Conservation (phyloP, 2,329 filamentous ascomycete species). For the Paradendryphiella salina region DNA sequence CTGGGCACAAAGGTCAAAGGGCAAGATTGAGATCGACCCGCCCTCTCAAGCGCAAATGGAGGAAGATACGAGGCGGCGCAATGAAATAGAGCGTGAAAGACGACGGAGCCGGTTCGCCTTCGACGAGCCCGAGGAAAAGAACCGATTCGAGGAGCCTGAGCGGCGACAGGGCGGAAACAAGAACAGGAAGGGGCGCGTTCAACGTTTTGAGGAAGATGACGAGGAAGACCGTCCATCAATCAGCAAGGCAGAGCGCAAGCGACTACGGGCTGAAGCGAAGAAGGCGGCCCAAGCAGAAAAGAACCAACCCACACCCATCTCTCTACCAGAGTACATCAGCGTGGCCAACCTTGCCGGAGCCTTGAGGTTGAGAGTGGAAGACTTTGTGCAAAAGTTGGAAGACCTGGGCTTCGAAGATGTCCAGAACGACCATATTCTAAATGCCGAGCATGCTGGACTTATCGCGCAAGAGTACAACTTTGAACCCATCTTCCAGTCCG, state of each 20-base stretch:
- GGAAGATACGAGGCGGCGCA: slow-evolving; percentile 24
- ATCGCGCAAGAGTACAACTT: slow-evolving; percentile 93
- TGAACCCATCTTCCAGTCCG: slow-evolving; percentile 73
- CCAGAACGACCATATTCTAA: slow-evolving; percentile 80
- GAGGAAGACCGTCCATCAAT: slow-evolving; percentile 27
- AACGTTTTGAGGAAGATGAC: slow-evolving; percentile 33
- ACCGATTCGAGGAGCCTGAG: slow-evolving; percentile 40
- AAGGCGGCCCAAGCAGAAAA: slow-evolving; percentile 38
- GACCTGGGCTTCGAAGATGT: slow-evolving; percentile 92
- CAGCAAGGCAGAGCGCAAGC: slow-evolving; percentile 38
- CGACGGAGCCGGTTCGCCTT: slow-evolving; percentile 34
- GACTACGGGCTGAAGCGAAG: slow-evolving; percentile 41
- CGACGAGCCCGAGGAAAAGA: slow-evolving; percentile 27
- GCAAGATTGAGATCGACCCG: slow-evolving; percentile 20
- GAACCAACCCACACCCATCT: slow-evolving; percentile 56
- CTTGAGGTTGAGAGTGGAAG: slow-evolving; percentile 68
- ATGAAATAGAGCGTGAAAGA: slow-evolving; percentile 24
- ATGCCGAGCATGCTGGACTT: slow-evolving; percentile 85
- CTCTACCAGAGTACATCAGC: slow-evolving; percentile 88
- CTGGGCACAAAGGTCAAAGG: slow-evolving; percentile 28
- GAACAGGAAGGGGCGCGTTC: slow-evolving; percentile 25
- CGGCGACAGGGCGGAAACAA: slow-evolving; percentile 25
- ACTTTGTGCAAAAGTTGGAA: slow-evolving; percentile 75
- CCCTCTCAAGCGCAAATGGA: slow-evolving; percentile 14
- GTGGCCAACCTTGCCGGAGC: slow-evolving; percentile 79